Evolutionary conservation across 1,284 basidiomycete species (phyloP), one percentile per base, ranked within the genome.

Genomic region (Ustilago curta): DNA sequence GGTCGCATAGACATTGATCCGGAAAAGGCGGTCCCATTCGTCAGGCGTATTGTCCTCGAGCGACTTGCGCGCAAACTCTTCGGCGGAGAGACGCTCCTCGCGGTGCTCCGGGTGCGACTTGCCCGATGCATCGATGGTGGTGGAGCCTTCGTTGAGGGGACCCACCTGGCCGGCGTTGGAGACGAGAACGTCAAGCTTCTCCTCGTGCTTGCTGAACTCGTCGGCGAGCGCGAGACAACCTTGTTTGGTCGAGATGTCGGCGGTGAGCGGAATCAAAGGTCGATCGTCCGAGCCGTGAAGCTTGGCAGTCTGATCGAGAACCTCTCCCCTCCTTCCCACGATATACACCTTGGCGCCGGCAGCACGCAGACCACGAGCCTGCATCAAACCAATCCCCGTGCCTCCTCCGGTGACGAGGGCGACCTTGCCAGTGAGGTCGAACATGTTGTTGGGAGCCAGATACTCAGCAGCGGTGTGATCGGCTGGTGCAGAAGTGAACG

Each of bases 341-440:
- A 89, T 91, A 88, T 86, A 94, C 16, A 94, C 92, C 72, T 90
- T 91, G 16, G 92, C 92, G 2, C 92, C 92, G 76, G 90, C 91
- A 23, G 89, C 88, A 11, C 91, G 91, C 16, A 94, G 87, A 4
- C 91, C 91, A 59, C 88, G 87, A 6, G 92, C 87, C 61, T 92
- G 92, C 89, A 91, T 91, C 66, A 90, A 84, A 6, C 86, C 86
- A 49, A 93, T 93, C 2, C 92, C 92, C 0, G 91, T 92, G 25
- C 91, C 92, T 6, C 92, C 92, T 45, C 92, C 92, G 0, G 92
- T 91, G 32, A 93, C 90, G 35, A 93, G 84, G 8, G 91, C 91
- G 19, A 93, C 86, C 77, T 84, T 85, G 72, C 80, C 86, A 16
- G 59, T 66, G 8, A 75, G 70, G 42, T 73, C 63, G 43, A 78